These are phyloP conservation scores for Fusarium sp. DNA, from an alignment of 2,329 filamentous ascomycete genomes.

Conservation along the genomic window DNA sequence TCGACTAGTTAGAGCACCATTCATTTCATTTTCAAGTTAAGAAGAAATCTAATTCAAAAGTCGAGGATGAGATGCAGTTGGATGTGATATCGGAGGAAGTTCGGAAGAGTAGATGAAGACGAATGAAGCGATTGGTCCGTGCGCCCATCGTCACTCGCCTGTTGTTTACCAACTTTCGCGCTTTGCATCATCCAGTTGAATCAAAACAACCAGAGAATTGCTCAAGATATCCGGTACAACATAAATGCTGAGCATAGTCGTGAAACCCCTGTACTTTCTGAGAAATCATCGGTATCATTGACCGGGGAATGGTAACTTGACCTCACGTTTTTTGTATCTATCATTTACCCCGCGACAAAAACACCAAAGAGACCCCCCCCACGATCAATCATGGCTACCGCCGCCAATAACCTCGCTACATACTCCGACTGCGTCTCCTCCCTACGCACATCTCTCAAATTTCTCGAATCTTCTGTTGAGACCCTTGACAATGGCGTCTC, in stretches of 20 bases:
- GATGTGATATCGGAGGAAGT: conserved; percentile 14
- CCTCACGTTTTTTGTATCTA: neutral
- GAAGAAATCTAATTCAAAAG: neutral
- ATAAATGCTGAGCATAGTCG: too few species aligned
- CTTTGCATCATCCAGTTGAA: conserved; percentile 10
- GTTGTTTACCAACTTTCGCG: conserved; percentile 26
- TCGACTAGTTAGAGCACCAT: too few species aligned
- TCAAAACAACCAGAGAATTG: conserved; percentile 15
- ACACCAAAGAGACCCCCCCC: conserved; percentile 13
- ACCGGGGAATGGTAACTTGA: neutral
- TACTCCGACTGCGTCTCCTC: conserved; percentile 73
- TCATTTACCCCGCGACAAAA: conserved; percentile 27
- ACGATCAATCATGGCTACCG: conserved; percentile 39
- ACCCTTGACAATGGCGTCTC: conserved; percentile 70
- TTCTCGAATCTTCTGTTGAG: conserved; percentile 72
- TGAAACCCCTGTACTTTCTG: rapidly evolving
- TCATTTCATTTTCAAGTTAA: too few species aligned
- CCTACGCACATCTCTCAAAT: conserved; percentile 71
- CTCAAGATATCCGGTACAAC: neutral
- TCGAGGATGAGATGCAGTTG: neutral
- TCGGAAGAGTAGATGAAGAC: conserved; percentile 6
- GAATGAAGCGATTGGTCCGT: conserved; percentile 25
- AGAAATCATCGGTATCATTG: too few species aligned
- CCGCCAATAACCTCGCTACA: conserved; percentile 51
- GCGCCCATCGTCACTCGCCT: conserved; percentile 12